Conservation (phyloP, 495 filamentous ascomycete genomes). For the Penicillium odoratum region DNA sequence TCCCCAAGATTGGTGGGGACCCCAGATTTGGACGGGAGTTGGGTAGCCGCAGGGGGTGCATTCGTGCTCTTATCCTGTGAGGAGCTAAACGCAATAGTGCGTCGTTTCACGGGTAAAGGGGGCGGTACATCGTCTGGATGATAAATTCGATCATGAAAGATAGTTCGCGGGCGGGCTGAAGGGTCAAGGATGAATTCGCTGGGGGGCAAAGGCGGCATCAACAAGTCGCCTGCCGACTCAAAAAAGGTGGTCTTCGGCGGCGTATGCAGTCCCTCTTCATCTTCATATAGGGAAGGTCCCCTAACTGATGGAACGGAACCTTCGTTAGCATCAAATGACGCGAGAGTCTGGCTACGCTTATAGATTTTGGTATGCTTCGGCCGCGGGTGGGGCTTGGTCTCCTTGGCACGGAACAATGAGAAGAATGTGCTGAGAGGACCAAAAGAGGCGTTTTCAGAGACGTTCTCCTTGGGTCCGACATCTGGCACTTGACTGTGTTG, state of each 20-base stretch:
- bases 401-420: slow-evolving; percentile 59
- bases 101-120: slow-evolving; percentile 65
- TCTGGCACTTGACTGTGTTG: slow-evolving; percentile 8
- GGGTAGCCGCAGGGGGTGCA: background rate
- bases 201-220: slow-evolving; percentile 85
- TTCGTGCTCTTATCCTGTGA: slow-evolving; percentile 41
- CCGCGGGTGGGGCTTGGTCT: slow-evolving; percentile 27
- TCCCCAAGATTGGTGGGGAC: slow-evolving; percentile 25
- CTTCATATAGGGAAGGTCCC: slow-evolving; percentile 40
- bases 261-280: slow-evolving; percentile 54
- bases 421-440: slow-evolving; percentile 61
- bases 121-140: slow-evolving; percentile 89
- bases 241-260: slow-evolving; percentile 94
- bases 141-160: slow-evolving; percentile 96
- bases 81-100: slow-evolving; percentile 39
- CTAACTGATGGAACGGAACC: slow-evolving; percentile 34
- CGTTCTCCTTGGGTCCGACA: slow-evolving; percentile 15
- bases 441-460: slow-evolving; percentile 21
- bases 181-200: slow-evolving; percentile 80
- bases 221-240: slow-evolving; percentile 86
- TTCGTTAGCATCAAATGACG: slow-evolving; percentile 40
- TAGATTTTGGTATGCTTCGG: slow-evolving; percentile 70
- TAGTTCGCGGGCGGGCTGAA: slow-evolving; percentile 78
- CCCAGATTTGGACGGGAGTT: slow-evolving; percentile 11
- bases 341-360: slow-evolving; percentile 70